Evolutionary conservation across 768 basidiomycete species (phyloP).

Genomic region (Suillus alpinus): DNA sequence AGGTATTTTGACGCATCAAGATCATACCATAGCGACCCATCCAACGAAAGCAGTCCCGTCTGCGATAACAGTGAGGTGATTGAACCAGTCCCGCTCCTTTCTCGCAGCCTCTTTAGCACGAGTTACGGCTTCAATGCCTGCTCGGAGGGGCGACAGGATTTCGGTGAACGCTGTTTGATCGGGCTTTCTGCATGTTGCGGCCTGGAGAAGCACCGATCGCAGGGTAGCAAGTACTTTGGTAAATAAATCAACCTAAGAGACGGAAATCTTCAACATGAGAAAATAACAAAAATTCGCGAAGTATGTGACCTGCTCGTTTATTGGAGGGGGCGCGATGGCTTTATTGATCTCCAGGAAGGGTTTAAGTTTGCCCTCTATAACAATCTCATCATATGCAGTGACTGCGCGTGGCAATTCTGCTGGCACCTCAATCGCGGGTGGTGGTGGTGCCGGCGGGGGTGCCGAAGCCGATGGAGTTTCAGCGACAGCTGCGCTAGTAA

Average conservation of each 20-base stretch:
- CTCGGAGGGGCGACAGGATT: conserved; percentile 66
- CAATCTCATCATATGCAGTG: conserved; percentile 66
- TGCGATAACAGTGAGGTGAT: conserved; percentile 75
- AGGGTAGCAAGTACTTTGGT: conserved; percentile 66
- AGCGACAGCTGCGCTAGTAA: conserved; percentile 22
- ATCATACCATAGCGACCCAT: conserved; percentile 82
- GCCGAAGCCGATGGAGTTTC: conserved; percentile 28
- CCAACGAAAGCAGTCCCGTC: conserved; percentile 81
- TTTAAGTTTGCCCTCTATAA: conserved; percentile 72
- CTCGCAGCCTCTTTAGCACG: conserved; percentile 80
- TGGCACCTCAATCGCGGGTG: conserved; percentile 36
- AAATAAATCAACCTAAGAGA: conserved; percentile 61
- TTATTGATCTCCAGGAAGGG: conserved; percentile 73
- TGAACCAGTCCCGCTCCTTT: conserved; percentile 78
- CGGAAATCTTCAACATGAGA: conserved; percentile 5
- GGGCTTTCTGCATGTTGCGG: conserved; percentile 78
- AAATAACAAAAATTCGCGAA: neutral
- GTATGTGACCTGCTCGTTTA: conserved; percentile 73
- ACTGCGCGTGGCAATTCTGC: conserved; percentile 56
- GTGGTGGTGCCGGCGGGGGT: conserved; percentile 31
- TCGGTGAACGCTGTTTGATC: conserved; percentile 53
- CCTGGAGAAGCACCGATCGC: conserved; percentile 63
- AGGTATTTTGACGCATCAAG: neutral
- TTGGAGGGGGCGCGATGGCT: conserved; percentile 61
- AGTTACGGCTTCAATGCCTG: conserved; percentile 71